Base-by-base conservation (phyloP, 1,139 yeast genomes). In the Spencermartinsiella ligniputridi region DNA sequence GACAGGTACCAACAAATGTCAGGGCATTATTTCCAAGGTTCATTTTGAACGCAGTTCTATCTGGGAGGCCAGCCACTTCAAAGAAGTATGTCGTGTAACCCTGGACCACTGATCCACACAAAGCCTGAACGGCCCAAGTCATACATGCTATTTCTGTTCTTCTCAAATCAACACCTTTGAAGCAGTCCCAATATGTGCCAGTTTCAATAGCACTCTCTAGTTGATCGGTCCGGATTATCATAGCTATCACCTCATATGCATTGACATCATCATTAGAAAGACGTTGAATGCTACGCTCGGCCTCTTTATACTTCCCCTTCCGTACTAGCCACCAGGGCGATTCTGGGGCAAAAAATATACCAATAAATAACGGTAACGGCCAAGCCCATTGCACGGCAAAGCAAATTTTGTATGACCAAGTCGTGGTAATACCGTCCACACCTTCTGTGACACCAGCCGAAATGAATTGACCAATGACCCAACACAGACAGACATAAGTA, bases 371-470 rank as follows among this genome's bases (percentile, higher is more conserved):
- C 17, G 77, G 79, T 43, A 75, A 51, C 1, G 83, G 83, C 83
- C 84, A 79, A 6, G 72, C 56, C 84, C 84, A 80, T 60, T 79
- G 84, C 21, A 76, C 45, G 1, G 76, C 79, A 55, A 70, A 75
- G 1, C 79, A 79, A 29, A 74, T 60, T 39, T 64, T 59, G 58
- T 69, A 73, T 1, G 71, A 62, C 59, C 64, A 54, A 18, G 60
- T 50, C 36, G 52, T 53, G 42, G n/a, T 22, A 9, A 37, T 13
- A 18, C 21, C 32, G 6, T 60, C 47, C 42, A 61, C 49, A 8
- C 67, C 72, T 46, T 60, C 61, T 45, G 71, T 56, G 17, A 72
- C 67, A 40, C 73, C 69, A 20, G 71, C 54, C 6, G 70, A 60
- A 42, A 71, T 61, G 38, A 71, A 57, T 46, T 70, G 73, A 9